phyloP scores from a whole-genome alignment of 768 basidiomycete species.

The Tylopilus plumbeoviolaceoides region DNA sequence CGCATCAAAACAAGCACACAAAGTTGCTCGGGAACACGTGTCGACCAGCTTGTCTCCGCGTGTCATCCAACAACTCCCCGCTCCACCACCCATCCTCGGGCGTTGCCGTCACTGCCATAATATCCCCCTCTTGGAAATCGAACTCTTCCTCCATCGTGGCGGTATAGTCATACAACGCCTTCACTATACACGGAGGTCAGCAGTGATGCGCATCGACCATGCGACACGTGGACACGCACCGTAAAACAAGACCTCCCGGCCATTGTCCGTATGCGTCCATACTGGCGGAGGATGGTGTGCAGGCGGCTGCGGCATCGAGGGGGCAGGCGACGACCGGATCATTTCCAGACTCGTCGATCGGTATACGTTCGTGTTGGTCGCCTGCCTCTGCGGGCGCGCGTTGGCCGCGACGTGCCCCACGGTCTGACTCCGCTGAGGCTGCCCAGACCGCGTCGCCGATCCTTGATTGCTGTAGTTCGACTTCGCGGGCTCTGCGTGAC shows the following conservation, averaged over 20 bases:
- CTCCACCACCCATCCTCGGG: slow-evolving; percentile 99
- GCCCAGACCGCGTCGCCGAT: not conserved
- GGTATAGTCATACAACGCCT: slow-evolving; percentile 82
- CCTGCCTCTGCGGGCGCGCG: slow-evolving; percentile 30
- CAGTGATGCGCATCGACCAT: too few species aligned
- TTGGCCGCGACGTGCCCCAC: slow-evolving; percentile 31
- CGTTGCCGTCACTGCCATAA: slow-evolving; percentile 91
- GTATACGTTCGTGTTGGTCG: slow-evolving; percentile 27
- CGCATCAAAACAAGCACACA: slow-evolving; percentile 65
- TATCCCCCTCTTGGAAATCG: slow-evolving; percentile 92
- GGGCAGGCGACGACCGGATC: slow-evolving; percentile 44
- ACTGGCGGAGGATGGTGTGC: slow-evolving; percentile 45
- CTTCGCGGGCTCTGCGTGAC: slow-evolving; percentile 9
- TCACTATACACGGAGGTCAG: slow-evolving; percentile 44
- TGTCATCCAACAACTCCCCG: slow-evolving; percentile 79
- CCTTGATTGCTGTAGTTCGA: slow-evolving; percentile 7
- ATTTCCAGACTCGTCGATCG: slow-evolving; percentile 41
- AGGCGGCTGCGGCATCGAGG: slow-evolving; percentile 23
- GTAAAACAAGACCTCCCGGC: too few species aligned
- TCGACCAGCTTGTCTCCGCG: slow-evolving; percentile 61
- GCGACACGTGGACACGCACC: too few species aligned
- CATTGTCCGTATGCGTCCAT: slow-evolving; percentile 26
- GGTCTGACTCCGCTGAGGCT: slow-evolving; percentile 12
- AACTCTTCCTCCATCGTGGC: slow-evolving; percentile 92
- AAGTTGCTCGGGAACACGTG: slow-evolving; percentile 90